phyloP scores from a whole-genome alignment of 768 basidiomycete species.

The Podaxis pistillaris region DNA sequence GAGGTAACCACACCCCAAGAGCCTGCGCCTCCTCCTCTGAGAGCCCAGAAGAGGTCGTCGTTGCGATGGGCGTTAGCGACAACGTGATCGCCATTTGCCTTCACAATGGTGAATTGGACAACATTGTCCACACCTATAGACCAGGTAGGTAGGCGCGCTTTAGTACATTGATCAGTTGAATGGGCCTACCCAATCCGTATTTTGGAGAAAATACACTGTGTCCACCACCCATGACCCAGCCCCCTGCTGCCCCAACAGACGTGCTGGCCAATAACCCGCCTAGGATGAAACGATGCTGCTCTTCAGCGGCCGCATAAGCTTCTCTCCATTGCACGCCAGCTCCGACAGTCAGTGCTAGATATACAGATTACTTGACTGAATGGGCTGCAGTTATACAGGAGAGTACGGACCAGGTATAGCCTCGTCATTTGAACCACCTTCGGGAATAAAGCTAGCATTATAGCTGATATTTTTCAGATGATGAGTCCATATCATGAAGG shows the following conservation, averaged over 20 bases:
- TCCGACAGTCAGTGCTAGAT: conserved; percentile 29
- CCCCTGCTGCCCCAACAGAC: conserved; percentile 47
- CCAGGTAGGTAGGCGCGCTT: neutral
- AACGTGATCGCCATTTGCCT: conserved; percentile 37
- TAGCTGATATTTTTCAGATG: too few relatives aligned
- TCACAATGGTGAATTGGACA: conserved; percentile 43
- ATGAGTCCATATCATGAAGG: neutral
- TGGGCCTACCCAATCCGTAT: conserved; percentile 37
- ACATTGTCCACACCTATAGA: conserved; percentile 44
- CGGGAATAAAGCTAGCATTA: neutral
- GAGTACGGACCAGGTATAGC: neutral
- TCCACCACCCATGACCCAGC: conserved; percentile 48
- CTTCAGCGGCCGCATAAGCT: conserved; percentile 36
- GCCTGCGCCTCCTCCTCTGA: conserved; percentile 50
- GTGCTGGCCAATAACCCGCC: conserved; percentile 20
- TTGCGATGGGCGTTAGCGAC: conserved; percentile 39
- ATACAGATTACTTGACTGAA: neutral
- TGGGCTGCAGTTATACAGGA: neutral
- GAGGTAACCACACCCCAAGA: conserved; percentile 48
- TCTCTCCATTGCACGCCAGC: conserved; percentile 48
- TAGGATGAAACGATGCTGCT: conserved; percentile 37
- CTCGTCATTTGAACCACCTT: conserved; percentile 24
- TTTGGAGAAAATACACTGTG: conserved; percentile 38
- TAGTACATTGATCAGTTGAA: neutral
- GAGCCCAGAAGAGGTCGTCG: conserved; percentile 50